Base-by-base conservation (phyloP, 2,329 filamentous ascomycete species). In the Lasiodiplodia sp. region DNA sequence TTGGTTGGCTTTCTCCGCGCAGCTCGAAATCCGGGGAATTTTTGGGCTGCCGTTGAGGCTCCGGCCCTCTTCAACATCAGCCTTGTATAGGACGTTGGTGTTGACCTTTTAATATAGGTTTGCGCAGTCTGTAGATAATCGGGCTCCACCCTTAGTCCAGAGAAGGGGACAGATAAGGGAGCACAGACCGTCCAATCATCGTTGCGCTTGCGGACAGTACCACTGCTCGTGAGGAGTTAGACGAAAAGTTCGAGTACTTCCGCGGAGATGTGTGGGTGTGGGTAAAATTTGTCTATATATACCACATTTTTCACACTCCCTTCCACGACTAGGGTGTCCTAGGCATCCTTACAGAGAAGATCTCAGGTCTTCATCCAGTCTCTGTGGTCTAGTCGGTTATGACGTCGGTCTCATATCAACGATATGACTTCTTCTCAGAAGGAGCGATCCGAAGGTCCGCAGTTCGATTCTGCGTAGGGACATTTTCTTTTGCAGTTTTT, bases 341-440 rank as follows among this genome's bases (percentile, higher is more conserved):
- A 12, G 37, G 0, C 14, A 55, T 31, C 63, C 23, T 18, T 31
- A 56, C 63, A 44, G 34, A 49, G 63, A 47, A 66, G 51, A 31
- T 44, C 25, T 21, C 7, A 44, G 51, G 37, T 66, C 18, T 49
- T 66, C 51, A 57, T 4, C 2, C 55, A 31, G 55, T 44, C 44
- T 51, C 38, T 60, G 53, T 67, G 65, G 65, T 67, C 65, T 68
- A 68, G 66, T 68, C 56, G 66, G 66, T 68, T 62, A 68, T 68
- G 66, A 62, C 66, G 66, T 62, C 55, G 66, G 66, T 68, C 66
- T 68, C 66, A 68, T 68, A 68, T 58, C 44, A 31, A 3, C 6
- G 31, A 53, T 62, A 55, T 68, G 66, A 68, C 37, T 40, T 53
- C 66, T 68, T 68, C 66, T 14, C 14, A 68, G 66, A 44, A 68